Evolutionary conservation across 345 rosid genomes (phyloP), one percentile per base, ranked within the genome.

Genomic region (Pistacia atlantica): DNA sequence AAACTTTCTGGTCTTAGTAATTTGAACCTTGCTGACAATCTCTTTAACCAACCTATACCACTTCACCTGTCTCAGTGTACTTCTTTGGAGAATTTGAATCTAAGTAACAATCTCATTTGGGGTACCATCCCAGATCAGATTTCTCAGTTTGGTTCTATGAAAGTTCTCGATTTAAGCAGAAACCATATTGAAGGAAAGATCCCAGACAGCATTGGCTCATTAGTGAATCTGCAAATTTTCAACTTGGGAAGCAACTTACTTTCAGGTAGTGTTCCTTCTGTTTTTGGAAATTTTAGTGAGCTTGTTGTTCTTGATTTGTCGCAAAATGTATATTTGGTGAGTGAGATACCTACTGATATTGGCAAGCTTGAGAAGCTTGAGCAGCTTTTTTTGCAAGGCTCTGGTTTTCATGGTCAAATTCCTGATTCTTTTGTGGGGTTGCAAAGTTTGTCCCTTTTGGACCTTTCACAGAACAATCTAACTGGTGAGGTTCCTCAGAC

Each of bases 271-370:
- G 87, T 93, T 73, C 95, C 99, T 87, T n/a, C 55, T 71, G 80
- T 84, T 20, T 86, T 89, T 80, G 92, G 85, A 68, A 93, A 95
- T 48, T 80, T 93, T 65, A 89, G 87, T 13, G 90, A 91, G 80
- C 97, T 95, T 72, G n/a, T 71, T 75, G 82, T 86, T 66, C 95
- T 93, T 87, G 98, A 95, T 82, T 78, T 95, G 87, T 95, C 98
- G 60, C 84, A 85, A 73, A 95, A 95, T 82, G 74, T 81, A 18
- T 88, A 83, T 72, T 78, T 95, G 83, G 84, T 75, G 79, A 87
- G 97, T 74, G 89, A 83, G 82, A 89, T 95, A 75, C 95, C 95
- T 54, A 70, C 79, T 74, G 93, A 82, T 37, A 83, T 93, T 80
- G 97, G 98, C 76, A 86, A 87, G 58, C 88, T 93, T 42, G 83